A percentile compares a stretch with the other conserved stretches of the same genome.
Evolutionary conservation across 2,329 filamentous ascomycete species (phyloP).

Genomic region (Aspergillus brunneoviolaceus): DNA sequence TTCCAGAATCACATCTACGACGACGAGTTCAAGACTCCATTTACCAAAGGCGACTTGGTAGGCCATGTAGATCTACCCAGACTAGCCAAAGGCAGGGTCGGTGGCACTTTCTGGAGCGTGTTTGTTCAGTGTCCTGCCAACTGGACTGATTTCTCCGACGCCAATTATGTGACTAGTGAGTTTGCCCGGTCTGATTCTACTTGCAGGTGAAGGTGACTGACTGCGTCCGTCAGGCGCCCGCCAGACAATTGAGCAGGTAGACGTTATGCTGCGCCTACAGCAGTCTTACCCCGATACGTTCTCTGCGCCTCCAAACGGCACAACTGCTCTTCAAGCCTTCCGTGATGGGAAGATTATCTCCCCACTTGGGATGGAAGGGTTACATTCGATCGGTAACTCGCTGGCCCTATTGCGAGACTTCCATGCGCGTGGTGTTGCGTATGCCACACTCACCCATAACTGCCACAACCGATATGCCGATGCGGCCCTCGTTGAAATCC

Average conservation of each 20-base stretch:
- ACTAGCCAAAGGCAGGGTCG: conserved; percentile 62
- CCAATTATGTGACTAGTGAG: conserved; percentile 67
- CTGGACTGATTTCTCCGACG: conserved; percentile 70
- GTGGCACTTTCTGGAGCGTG: conserved; percentile 92
- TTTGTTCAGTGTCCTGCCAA: conserved; percentile 74
- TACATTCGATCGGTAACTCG: conserved; percentile 90
- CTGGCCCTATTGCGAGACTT: conserved; percentile 67
- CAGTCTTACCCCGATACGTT: conserved; percentile 49
- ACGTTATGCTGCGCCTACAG: conserved; percentile 37
- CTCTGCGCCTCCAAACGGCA: conserved; percentile 56
- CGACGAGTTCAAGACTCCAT: conserved; percentile 50
- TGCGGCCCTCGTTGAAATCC: conserved; percentile 61
- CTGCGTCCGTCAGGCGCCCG: conserved; percentile 25
- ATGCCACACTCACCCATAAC: conserved; percentile 87
- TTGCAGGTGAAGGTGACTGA: background rate
- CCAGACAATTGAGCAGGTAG: conserved; percentile 38
- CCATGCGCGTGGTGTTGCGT: conserved; percentile 76
- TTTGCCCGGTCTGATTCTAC: background rate
- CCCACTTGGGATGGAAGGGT: conserved; percentile 77
- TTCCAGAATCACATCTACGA: conserved; percentile 79
- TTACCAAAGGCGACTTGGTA: conserved; percentile 66
- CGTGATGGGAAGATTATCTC: conserved; percentile 66
- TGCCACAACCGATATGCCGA: conserved; percentile 91
- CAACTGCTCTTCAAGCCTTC: conserved; percentile 63
- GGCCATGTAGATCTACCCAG: conserved; percentile 79